Evolutionary conservation across 2,329 filamentous ascomycete genomes (phyloP).

Genomic region (Coccinonectria pachysandricola): DNA sequence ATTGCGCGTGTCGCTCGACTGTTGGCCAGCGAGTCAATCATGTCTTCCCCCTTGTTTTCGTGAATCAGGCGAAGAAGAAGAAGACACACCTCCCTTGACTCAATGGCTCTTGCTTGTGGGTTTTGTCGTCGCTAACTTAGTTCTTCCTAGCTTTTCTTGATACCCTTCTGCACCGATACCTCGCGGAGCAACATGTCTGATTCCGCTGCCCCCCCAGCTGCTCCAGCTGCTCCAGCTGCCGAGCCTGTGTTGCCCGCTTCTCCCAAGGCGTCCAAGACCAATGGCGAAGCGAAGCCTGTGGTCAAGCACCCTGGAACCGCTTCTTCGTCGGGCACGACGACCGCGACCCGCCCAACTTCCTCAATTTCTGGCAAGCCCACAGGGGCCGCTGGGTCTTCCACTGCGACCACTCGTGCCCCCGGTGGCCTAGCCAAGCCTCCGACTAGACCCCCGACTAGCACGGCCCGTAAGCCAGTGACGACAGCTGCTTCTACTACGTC

Average conservation of each 20-base stretch:
- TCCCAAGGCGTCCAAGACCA: constrained; percentile 25
- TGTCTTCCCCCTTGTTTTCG: too few relatives aligned
- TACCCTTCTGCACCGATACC: constrained; percentile 8
- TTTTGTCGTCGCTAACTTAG: constrained; percentile 5
- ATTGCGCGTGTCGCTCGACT: too few relatives aligned
- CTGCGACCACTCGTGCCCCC: constrained; percentile 26
- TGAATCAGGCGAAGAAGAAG: too few relatives aligned
- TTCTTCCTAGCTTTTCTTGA: constrained; percentile 4
- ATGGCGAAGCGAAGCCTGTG: constrained; percentile 18
- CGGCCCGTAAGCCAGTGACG: constrained; percentile 23
- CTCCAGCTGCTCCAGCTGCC: constrained; percentile 13
- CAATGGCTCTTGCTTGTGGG: too few relatives aligned
- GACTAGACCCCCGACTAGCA: constrained; percentile 33
- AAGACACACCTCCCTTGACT: too few relatives aligned
- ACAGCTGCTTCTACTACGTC: constrained; percentile 29
- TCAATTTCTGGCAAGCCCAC: constrained; percentile 18
- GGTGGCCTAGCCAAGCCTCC: constrained; percentile 37
- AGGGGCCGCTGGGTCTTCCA: too few relatives aligned
- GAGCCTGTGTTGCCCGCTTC: constrained; percentile 21
- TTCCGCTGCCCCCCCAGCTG: constrained; percentile 24
- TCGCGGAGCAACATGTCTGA: constrained; percentile 32
- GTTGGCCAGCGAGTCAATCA: too few relatives aligned
- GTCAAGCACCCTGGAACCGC: constrained; percentile 28
- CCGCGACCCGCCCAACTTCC: constrained; percentile 19
- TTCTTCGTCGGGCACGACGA: constrained; percentile 22